phyloP scores from a whole-genome alignment of 2,329 filamentous ascomycete genomes.

The Calonectria pseudoreteaudii region DNA sequence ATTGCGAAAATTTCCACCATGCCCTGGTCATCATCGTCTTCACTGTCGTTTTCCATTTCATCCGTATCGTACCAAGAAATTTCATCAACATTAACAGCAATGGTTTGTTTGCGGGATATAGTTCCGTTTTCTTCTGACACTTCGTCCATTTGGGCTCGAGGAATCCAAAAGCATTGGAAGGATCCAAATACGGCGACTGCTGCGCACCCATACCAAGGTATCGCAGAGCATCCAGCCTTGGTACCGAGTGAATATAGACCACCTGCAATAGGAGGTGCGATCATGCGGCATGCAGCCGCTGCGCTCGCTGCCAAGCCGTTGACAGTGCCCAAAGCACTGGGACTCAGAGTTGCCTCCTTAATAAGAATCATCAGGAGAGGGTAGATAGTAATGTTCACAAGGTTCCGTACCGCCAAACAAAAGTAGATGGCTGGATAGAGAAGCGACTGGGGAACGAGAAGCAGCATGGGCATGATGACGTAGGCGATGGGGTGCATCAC shows the following conservation, averaged over 20 bases:
- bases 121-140: conserved; percentile 45
- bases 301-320: conserved; percentile 76
- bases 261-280: conserved; percentile 74
- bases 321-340: conserved; percentile 69
- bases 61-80: conserved; percentile 45
- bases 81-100: conserved; percentile 43
- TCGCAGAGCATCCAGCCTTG: conserved; percentile 67
- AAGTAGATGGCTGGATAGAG: conserved; percentile 70
- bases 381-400: conserved; percentile 73
- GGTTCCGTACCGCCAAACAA: conserved; percentile 68
- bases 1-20: neutral
- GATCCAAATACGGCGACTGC: conserved; percentile 67
- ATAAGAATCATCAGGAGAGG: conserved; percentile 75
- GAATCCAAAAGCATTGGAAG: conserved; percentile 70
- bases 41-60: conserved; percentile 6
- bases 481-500: conserved; percentile 73
- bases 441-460: conserved; percentile 63
- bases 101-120: conserved; percentile 29
- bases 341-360: conserved; percentile 72
- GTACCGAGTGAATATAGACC: conserved; percentile 72
- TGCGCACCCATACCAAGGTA: conserved; percentile 74
- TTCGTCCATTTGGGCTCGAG: conserved; percentile 45
- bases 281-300: conserved; percentile 74
- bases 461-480: conserved; percentile 68
- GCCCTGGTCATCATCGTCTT: neutral